Conservation (phyloP, 768 basidiomycete genomes). For the Myochromella boudieri region DNA sequence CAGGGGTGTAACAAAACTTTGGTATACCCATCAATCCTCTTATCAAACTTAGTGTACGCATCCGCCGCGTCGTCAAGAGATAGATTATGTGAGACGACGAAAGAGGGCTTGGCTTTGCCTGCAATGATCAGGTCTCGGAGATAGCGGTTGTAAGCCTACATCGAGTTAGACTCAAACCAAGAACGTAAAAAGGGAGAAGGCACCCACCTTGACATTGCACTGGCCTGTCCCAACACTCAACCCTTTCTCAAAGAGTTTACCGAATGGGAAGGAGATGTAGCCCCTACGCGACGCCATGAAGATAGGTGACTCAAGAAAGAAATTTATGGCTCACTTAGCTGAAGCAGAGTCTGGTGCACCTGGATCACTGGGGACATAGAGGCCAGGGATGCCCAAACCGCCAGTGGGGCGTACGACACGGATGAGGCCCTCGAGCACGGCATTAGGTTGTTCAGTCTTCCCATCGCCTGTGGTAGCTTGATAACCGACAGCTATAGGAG, state of each 20-base stretch:
- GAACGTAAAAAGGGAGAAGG: background rate
- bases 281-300: slow-evolving; percentile 27
- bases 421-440: slow-evolving; percentile 49
- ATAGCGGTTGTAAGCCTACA: slow-evolving; percentile 52
- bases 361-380: slow-evolving; percentile 58
- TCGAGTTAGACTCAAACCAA: background rate
- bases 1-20: slow-evolving; percentile 52
- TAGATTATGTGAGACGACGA: slow-evolving; percentile 55
- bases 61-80: slow-evolving; percentile 45
- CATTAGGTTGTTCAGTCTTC: slow-evolving; percentile 57
- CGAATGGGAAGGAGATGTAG: slow-evolving; percentile 54
- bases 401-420: slow-evolving; percentile 54
- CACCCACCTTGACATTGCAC: slow-evolving; percentile 52
- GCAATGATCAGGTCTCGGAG: slow-evolving; percentile 54
- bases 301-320: background rate
- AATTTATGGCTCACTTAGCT: slow-evolving; percentile 39
- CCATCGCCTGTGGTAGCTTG: slow-evolving; percentile 53
- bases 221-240: slow-evolving; percentile 53
- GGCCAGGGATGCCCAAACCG: slow-evolving; percentile 56
- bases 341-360: slow-evolving; percentile 53
- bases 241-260: slow-evolving; percentile 55
- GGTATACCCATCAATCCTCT: slow-evolving; percentile 51
- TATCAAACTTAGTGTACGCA: slow-evolving; percentile 56
- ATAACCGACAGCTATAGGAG: slow-evolving; percentile 46
- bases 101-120: slow-evolving; percentile 52